Evolutionary conservation across 345 rosid genomes (phyloP), one percentile per base, ranked within the genome.

Genomic region (Physaria fendleri): DNA sequence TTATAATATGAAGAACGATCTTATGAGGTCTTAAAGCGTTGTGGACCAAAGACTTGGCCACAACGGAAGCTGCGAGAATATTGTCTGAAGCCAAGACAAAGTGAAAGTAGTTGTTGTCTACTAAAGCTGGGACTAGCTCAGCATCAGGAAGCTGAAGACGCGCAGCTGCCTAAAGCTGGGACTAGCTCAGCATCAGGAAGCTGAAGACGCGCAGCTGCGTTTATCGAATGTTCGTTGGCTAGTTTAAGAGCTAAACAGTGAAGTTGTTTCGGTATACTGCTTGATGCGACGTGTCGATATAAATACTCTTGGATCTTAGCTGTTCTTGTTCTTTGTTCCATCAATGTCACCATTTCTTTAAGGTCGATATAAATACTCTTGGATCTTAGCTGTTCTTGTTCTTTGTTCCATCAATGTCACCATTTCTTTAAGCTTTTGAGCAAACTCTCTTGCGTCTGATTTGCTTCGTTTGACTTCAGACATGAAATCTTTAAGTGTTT

Each of bases 131-230:
- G 44, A 93, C 95, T 5, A 87, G 82, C 52, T 86, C 90, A 0
- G 95, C 80, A 5, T 77, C 58, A 1, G 97, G 97, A 38, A 93
- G 94, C 82, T 89, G 99, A 38, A 85, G 81, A n/a, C 97, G 89
- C 21, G n/a, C n/a, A n/a, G n/a, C n/a, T n/a, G n/a, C n/a, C 90
- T 3, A 93, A 83, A n/a, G 85, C 76, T 0, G 97, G 94, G 44
- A 93, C 95, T 5, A 87, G 82, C 52, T 86, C 90, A 0, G 95
- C 80, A 5, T 77, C 58, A 1, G 97, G 97, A 38, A 93, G 94
- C 82, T 89, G 99, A 38, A 85, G 81, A n/a, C 97, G 89, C 21
- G 99, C 99, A 0, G 84, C 95, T 49, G 97, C 95, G 22, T 93
- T 93, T 66, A 77, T 83, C 4, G 97, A 81, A 72, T 93, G 95